Percentiles rank a stretch among this genome's conserved stretches.
Conservation (phyloP, 768 basidiomycete genomes). For the Lactarius pseudohatsudake region DNA sequence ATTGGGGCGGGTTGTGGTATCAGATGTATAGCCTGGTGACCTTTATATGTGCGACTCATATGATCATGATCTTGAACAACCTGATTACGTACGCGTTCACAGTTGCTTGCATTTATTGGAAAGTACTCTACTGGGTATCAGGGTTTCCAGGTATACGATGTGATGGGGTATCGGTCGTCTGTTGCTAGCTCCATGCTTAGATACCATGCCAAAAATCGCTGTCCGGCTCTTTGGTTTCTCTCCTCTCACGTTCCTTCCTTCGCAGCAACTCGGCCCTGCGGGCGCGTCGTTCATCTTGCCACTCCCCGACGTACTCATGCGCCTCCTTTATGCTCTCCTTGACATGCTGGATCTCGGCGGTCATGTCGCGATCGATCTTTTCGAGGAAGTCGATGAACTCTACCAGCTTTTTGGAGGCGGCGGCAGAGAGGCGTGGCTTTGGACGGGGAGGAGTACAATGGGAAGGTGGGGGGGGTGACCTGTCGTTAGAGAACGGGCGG, state of each 20-base stretch:
- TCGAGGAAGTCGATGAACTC: conserved; percentile 27
- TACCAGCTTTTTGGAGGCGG: conserved; percentile 22
- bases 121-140: not conserved
- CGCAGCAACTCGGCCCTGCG: conserved; percentile 12
- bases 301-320: conserved; percentile 18
- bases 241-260: conserved; percentile 18
- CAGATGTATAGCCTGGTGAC: not conserved
- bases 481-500: conserved; percentile 16
- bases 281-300: conserved; percentile 23
- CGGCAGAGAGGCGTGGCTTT: conserved; percentile 6
- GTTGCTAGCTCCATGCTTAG: not conserved
- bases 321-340: conserved; percentile 27
- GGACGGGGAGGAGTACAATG: conserved; percentile 3
- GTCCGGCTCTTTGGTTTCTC: conserved; percentile 16
- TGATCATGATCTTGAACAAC: not conserved
- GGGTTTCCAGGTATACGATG: not conserved
- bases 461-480: not conserved
- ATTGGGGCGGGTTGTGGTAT: not conserved
- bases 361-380: conserved; percentile 26
- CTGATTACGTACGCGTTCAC: not conserved
- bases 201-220: conserved; percentile 21
- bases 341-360: conserved; percentile 25
- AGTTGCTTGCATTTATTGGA: too few relatives aligned
- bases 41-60: conserved; percentile 13
- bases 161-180: not conserved